Evolutionary conservation across 441 rosid genomes (phyloP).

Genomic region (Euphorbia celastroides): DNA sequence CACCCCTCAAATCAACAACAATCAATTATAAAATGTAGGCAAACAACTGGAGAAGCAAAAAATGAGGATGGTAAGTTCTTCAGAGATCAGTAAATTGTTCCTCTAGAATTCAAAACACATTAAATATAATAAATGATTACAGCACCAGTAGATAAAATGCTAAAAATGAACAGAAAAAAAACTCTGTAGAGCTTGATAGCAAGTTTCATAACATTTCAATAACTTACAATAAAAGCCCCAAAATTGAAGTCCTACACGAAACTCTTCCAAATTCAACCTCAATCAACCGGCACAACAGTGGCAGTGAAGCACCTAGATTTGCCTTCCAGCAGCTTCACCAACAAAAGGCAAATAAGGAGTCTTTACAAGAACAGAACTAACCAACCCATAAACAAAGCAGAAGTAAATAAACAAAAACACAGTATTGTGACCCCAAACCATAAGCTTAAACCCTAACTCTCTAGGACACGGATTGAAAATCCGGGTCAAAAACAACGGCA

Average conservation of each 20-base stretch:
- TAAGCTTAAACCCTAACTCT: conserved; percentile 44
- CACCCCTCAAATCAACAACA: not conserved
- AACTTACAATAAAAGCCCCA: not conserved
- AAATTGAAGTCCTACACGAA: not conserved
- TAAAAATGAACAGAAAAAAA: not conserved
- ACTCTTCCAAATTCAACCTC: not conserved
- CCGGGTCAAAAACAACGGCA: conserved; percentile 55
- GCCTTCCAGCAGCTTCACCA: conserved; percentile 81
- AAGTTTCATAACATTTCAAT: not conserved
- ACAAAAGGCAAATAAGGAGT: conserved; percentile 79
- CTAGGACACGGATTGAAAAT: conserved; percentile 57
- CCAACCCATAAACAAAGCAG: conserved; percentile 59
- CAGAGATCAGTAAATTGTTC: not conserved
- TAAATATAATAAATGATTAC: not conserved
- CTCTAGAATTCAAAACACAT: not conserved
- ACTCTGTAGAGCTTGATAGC: not conserved
- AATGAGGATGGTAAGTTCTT: not conserved
- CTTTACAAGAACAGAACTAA: conserved; percentile 49
- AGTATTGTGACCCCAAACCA: conserved; percentile 71
- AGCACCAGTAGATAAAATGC: not conserved
- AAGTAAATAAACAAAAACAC: conserved; percentile 59
- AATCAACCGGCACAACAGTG: not conserved
- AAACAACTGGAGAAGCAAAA: not conserved
- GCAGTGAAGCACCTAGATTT: conserved; percentile 26
- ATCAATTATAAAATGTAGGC: not conserved